These are phyloP conservation scores for Posidonia oceanica DNA, from an alignment of 116 monocot genomes.

Conservation along the genomic window DNA sequence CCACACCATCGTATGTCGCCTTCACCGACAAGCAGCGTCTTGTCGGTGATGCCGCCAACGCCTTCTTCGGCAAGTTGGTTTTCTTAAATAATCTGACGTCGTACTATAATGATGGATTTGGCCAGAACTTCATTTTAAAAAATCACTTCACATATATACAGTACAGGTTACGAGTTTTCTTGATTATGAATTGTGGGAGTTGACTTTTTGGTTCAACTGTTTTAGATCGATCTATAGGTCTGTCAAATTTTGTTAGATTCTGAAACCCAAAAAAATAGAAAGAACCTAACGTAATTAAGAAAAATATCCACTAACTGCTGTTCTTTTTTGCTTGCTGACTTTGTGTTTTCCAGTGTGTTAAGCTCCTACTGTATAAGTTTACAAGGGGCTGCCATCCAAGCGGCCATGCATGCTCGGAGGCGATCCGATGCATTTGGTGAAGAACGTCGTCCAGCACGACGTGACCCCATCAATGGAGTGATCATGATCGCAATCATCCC, in stretches of 20 bases:
- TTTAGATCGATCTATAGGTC: too few relatives aligned
- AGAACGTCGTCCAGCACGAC: not conserved
- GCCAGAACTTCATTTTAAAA: not conserved
- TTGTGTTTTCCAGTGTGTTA: too few relatives aligned
- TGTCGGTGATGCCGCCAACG: constrained; percentile 78
- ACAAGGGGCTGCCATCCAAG: constrained; percentile 4
- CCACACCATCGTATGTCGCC: constrained; percentile 72
- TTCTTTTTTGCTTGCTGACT: not conserved
- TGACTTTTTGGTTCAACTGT: too few relatives aligned
- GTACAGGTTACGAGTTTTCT: too few relatives aligned
- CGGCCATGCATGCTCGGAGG: constrained; percentile 3
- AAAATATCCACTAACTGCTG: too few relatives aligned
- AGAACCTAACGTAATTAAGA: too few relatives aligned
- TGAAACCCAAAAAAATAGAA: too few relatives aligned
- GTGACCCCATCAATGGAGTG: not conserved
- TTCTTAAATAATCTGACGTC: not conserved
- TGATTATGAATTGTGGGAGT: too few relatives aligned
- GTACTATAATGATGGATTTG: too few relatives aligned
- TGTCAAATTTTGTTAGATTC: too few relatives aligned
- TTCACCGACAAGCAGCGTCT: constrained; percentile 61
- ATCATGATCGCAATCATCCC: not conserved
- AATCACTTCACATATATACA: not conserved
- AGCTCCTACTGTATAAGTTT: too few relatives aligned
- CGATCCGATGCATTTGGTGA: not conserved
- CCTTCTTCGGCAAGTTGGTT: constrained; percentile 57